Percentiles rank a stretch among this genome's conserved stretches.
phyloP scores from a whole-genome alignment of 73 alveolate species.

The Uronychia setigera region DNA sequence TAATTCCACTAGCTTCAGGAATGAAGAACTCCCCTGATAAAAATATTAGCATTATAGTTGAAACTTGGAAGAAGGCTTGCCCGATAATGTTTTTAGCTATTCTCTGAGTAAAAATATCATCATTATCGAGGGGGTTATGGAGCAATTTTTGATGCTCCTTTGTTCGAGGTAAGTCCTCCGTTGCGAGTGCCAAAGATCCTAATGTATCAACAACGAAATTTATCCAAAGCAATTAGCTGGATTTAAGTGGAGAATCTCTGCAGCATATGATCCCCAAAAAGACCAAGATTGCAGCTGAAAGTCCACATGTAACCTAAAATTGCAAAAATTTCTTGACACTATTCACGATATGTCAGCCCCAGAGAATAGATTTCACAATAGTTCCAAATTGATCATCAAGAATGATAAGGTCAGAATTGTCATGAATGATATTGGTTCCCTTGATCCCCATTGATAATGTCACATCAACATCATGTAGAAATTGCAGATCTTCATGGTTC shows the following conservation, averaged over 20 bases:
- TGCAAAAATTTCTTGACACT: constrained; percentile 50
- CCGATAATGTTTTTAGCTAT: not conserved
- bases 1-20: not conserved
- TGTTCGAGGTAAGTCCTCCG: not conserved
- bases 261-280: constrained; percentile 67
- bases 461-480: constrained; percentile 72
- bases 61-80: not conserved
- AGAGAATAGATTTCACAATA: constrained; percentile 49
- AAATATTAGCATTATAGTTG: not conserved
- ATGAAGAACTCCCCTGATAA: not conserved
- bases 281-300: constrained; percentile 62
- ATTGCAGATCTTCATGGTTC: constrained; percentile 75
- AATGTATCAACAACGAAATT: constrained; percentile 92
- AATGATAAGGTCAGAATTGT: constrained; percentile 71
- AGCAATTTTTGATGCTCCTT: not conserved
- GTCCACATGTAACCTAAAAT: constrained; percentile 65
- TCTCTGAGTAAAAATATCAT: not conserved
- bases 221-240: constrained; percentile 79
- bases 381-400: constrained; percentile 80
- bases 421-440: constrained; percentile 75
- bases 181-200: constrained; percentile 27
- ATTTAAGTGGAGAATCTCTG: constrained; percentile 58
- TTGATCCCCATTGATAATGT: constrained; percentile 81
- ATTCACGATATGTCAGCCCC: constrained; percentile 54
- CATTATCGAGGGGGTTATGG: not conserved